Evolutionary conservation across 257 asterid genomes (phyloP), one percentile per base, ranked within the genome.

Genomic region (Lantana camara): DNA sequence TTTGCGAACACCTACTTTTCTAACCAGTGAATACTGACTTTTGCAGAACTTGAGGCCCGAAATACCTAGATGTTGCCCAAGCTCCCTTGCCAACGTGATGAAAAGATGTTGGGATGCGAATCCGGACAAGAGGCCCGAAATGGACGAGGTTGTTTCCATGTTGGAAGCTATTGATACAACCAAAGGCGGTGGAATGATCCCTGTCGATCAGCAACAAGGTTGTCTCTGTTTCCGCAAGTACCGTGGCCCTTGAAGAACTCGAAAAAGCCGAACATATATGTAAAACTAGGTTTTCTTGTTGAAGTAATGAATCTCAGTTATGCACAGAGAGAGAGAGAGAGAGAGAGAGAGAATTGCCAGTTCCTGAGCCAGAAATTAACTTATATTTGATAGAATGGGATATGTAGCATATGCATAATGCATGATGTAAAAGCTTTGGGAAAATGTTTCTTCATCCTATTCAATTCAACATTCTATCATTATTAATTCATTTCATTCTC

Each of bases 121-220:
- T 67, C 95, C 95, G 0, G 97, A 89, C 69, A 87, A 80, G 81
- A 83, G 95, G 62, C 95, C 95, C 0, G 97, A 84, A 66, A 89
- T 89, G 97, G 97, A 89, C 11, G 97, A 86, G 79, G 95, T 86
- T 2, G 97, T 89, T 14, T 38, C 85, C 7, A 63, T 89, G 91
- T 14, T 89, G 15, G 97, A 89, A 81, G 97, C 83, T 0, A 87
- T 87, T 21, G 97, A 89, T 70, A 87, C 95, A 1, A 68, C 95
- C 1, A 87, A 85, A 75, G 97, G 97, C 1, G 97, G 97, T n/a
- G 97, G 97, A 51, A 89, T 89, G 97, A 89, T 89, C 72, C 97
- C 97, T 1, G 73, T 63, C 7, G 97, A 84, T 71, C 94, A 89
- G 62, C 91, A 80, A 57, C 88, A 81, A 32, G 82, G 95, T 4